Conservation (phyloP, 495 filamentous ascomycete genomes). For the Tuber melanosporum region DNA sequence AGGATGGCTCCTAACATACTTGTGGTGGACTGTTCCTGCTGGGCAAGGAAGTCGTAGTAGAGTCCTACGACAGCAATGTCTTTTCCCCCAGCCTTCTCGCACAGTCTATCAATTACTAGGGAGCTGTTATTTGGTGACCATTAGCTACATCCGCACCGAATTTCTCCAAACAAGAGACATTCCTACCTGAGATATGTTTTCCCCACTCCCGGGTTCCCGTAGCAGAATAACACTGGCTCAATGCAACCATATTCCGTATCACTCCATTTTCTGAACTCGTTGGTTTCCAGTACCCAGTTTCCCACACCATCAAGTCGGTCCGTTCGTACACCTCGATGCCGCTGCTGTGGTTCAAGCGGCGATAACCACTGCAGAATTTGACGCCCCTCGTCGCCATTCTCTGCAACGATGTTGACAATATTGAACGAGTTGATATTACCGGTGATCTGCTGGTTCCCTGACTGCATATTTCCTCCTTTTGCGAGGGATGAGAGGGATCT, state of each 20-base stretch:
- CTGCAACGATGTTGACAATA: background rate
- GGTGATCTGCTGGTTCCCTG: background rate
- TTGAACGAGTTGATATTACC: background rate
- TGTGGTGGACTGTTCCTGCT: background rate
- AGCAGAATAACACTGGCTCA: background rate
- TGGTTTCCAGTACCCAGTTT: background rate
- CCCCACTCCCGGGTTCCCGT: background rate
- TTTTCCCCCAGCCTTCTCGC: background rate
- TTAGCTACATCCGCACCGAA: background rate
- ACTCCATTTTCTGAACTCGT: background rate
- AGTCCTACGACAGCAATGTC: background rate
- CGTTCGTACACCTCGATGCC: background rate
- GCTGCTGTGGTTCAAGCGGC: background rate
- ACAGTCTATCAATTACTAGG: background rate
- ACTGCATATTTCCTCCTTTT: background rate
- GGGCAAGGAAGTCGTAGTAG: background rate
- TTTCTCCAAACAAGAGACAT: background rate
- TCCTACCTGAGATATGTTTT: background rate
- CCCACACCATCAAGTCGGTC: background rate
- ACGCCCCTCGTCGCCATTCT: background rate
- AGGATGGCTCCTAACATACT: background rate
- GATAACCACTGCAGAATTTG: background rate
- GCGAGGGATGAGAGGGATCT: too few species aligned
- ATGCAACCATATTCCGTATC: background rate
- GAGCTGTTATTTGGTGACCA: background rate